Base-by-base conservation (phyloP, 106 monocot species). In the Dendrobium chrysotoxum region DNA sequence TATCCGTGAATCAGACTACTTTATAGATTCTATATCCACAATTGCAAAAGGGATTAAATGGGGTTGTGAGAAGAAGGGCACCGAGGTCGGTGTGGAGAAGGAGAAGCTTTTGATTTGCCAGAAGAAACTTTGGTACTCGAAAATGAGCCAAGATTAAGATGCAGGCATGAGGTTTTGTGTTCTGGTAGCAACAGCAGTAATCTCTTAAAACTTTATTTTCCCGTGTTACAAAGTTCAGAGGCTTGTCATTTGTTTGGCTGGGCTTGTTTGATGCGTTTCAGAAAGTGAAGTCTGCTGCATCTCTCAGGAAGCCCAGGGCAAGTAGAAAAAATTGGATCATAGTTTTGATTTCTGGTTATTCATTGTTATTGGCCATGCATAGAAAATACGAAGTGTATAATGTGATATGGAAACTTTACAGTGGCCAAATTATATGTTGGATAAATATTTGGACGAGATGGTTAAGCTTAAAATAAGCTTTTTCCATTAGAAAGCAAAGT, bases 81-180 rank as follows among this genome's bases (percentile, higher is more conserved):
- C 86, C 16, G 86, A 86, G 38, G 71, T 83, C 67, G 80, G 50
- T 40, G 31, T 47, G 12, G 83, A 83, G 77, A 86, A 86, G 77
- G 86, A 86, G 78, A 86, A 86, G 80, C 77, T 86, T 18, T 45
- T 86, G 41, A 80, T 86, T 7, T 86, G 86, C 77, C 76, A 80
- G 80, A 86, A 86, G 64, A 86, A 86, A 55, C 86, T 86, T 70
- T 86, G 86, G 86, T 86, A 86, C 83, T 78, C 83, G 1, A 83
- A 86, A 57, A 31, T 23, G 11, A 86, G 77, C 54, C 28, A 53
- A 41, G 75, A 87, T 16, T 81, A 46, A 87, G 66, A 28, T 67
- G 6, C 11, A 55, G 55, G 55, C 55, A 17, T 55, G 18, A 20
- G 55, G 13, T 20, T 55, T 20, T 12, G 55, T 20, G 55, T 12